phyloP scores from a whole-genome alignment of 768 basidiomycete species.

The Scleroderma citrinum region DNA sequence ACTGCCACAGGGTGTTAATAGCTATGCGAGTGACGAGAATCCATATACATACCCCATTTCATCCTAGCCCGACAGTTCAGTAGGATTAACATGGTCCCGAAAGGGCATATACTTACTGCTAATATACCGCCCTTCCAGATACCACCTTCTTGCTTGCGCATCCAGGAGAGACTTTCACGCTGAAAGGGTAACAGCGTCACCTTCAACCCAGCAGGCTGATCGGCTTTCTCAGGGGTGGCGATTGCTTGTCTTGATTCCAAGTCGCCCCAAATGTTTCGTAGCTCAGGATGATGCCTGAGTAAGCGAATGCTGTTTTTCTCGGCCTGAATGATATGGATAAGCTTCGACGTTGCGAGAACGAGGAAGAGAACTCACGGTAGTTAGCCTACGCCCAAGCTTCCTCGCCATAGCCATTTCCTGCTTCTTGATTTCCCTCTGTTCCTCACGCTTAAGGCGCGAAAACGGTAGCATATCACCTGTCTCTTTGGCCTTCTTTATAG shows the following conservation, averaged over 20 bases:
- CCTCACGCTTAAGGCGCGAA: background rate
- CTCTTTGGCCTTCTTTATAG: slow-evolving; percentile 18
- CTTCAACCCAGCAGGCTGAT: slow-evolving; percentile 80
- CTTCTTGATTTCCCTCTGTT: slow-evolving; percentile 13
- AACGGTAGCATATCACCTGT: too few relatives aligned
- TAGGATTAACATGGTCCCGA: background rate
- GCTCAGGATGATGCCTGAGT: slow-evolving; percentile 69
- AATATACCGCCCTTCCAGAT: slow-evolving; percentile 90
- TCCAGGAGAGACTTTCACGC: slow-evolving; percentile 91
- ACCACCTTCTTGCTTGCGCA: slow-evolving; percentile 86
- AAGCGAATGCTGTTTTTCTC: slow-evolving; percentile 65
- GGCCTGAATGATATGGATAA: slow-evolving; percentile 41
- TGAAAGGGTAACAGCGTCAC: slow-evolving; percentile 90
- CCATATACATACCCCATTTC: slow-evolving; percentile 74
- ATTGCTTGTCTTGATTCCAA: slow-evolving; percentile 57
- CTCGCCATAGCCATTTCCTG: slow-evolving; percentile 36
- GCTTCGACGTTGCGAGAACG: slow-evolving; percentile 4
- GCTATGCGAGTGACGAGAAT: slow-evolving; percentile 4
- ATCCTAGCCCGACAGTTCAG: slow-evolving; percentile 42
- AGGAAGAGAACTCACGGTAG: slow-evolving; percentile 43
- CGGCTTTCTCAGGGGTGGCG: slow-evolving; percentile 59
- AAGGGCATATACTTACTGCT: slow-evolving; percentile 49
- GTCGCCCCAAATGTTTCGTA: slow-evolving; percentile 84
- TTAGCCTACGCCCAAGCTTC: slow-evolving; percentile 70
- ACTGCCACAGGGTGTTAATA: slow-evolving; percentile 30